Conservation (phyloP, 495 filamentous ascomycete genomes). For the Letharia columbiana region DNA sequence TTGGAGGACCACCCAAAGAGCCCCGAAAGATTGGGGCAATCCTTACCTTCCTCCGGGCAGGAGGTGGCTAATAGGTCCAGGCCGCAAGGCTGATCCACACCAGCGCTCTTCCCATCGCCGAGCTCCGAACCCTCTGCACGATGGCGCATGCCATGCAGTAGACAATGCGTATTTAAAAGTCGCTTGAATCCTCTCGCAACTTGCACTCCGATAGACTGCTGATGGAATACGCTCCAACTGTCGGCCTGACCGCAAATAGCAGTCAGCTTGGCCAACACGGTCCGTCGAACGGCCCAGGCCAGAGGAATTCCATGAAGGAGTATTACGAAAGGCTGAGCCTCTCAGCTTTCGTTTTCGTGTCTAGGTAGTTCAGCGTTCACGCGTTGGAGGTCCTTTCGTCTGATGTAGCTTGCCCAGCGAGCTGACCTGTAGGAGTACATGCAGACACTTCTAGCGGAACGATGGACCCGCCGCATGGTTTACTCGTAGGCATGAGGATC, state of each 20-base stretch:
- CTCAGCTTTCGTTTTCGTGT: constrained; percentile 1
- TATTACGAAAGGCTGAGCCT: neutral
- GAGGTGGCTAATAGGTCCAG: neutral
- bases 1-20: constrained; percentile 1
- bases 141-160: constrained; percentile 9
- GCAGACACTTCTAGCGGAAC: neutral
- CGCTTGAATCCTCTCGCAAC: neutral
- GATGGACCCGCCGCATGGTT: constrained; percentile 6
- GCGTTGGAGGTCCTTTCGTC: constrained; percentile 3
- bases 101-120: neutral
- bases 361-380: neutral
- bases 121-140: neutral
- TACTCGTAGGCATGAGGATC: neutral
- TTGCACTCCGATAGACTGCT: neutral
- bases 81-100: constrained; percentile 10
- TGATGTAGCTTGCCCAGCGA: neutral
- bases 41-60: neutral
- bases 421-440: constrained; percentile 6
- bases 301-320: neutral
- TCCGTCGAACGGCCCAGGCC: constrained; percentile 3
- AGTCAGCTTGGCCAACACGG: neutral
- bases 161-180: neutral
- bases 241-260: neutral
- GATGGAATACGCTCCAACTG: neutral
- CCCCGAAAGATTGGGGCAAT: neutral